Percentiles rank a stretch among this genome's conserved stretches.
These are phyloP conservation scores for Camelina hispida DNA, from an alignment of 345 rosid species.

Conservation along the genomic window DNA sequence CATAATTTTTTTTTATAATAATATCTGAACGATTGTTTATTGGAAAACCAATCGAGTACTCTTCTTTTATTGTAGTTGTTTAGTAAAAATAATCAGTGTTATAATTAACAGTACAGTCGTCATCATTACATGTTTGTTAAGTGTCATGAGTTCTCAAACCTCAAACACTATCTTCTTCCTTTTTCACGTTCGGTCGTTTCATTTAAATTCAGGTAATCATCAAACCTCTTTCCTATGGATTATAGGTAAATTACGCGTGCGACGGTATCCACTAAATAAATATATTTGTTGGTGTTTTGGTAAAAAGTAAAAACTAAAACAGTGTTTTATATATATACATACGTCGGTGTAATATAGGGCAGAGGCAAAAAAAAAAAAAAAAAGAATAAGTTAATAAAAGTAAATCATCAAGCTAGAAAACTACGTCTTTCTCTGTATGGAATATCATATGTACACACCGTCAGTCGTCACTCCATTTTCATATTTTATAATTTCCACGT, in stretches of 20 bases:
- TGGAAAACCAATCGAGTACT: background rate
- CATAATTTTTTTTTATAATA: background rate
- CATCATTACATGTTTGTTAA: constrained; percentile 37
- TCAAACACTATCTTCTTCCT: constrained; percentile 7
- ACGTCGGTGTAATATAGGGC: background rate
- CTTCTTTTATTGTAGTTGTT: background rate
- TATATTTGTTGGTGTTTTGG: too few relatives aligned
- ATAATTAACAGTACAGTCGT: background rate
- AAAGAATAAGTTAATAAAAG: too few relatives aligned
- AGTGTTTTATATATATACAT: background rate
- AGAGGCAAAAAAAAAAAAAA: background rate
- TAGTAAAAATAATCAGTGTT: background rate
- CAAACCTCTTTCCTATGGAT: background rate
- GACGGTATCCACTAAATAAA: too few relatives aligned
- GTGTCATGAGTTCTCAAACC: constrained; percentile 33
- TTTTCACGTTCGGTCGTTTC: constrained; percentile 26
- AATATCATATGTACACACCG: too few relatives aligned
- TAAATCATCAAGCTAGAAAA: too few relatives aligned
- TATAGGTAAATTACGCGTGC: background rate
- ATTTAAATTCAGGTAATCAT: constrained; percentile 21
- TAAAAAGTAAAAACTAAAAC: background rate
- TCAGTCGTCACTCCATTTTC: too few relatives aligned
- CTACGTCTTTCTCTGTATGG: too few relatives aligned
- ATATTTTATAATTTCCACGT: too few relatives aligned
- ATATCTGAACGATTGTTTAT: background rate